Conservation (phyloP, 176 grass and related monocot species). For the Juncus effusus region DNA sequence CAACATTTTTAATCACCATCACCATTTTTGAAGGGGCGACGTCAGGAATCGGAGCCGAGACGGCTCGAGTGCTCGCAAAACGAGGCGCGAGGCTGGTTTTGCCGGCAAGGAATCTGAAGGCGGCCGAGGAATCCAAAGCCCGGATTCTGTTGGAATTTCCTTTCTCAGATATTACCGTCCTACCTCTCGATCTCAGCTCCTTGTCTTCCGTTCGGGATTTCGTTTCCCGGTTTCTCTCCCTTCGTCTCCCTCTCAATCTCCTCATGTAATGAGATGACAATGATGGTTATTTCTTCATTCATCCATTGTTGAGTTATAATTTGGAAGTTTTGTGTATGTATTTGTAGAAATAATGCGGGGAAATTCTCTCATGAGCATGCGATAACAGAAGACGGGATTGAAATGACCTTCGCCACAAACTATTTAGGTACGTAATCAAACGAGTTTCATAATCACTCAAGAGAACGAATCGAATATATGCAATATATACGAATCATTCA, state of each 20-base stretch:
- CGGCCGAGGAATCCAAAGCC: constrained; percentile 65
- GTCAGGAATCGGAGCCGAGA: constrained; percentile 90
- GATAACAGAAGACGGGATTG: constrained; percentile 85
- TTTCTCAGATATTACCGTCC: constrained; percentile 49
- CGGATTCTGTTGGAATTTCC: constrained; percentile 52
- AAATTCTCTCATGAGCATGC: constrained; percentile 92
- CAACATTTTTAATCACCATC: too few species aligned
- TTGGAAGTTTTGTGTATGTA: background rate
- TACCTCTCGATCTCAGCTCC: constrained; percentile 86
- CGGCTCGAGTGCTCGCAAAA: constrained; percentile 80
- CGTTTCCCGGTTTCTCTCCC: constrained; percentile 51
- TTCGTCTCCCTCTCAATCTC: constrained; percentile 72
- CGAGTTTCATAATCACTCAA: too few species aligned
- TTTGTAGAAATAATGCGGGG: constrained; percentile 86
- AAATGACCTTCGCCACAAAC: constrained; percentile 99
- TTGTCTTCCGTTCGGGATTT: constrained; percentile 75
- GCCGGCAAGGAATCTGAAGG: constrained; percentile 66
- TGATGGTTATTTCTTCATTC: background rate
- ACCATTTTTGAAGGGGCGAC: constrained; percentile 44
- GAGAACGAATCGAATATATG: background rate
- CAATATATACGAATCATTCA: too few species aligned
- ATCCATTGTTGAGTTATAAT: background rate
- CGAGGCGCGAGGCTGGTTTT: constrained; percentile 74
- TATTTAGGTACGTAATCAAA: constrained; percentile 46
- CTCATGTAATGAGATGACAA: constrained; percentile 44